A percentile compares a stretch with the other conserved stretches of the same genome.
Conservation (phyloP, 768 basidiomycete genomes). For the Trametes gibbosa region DNA sequence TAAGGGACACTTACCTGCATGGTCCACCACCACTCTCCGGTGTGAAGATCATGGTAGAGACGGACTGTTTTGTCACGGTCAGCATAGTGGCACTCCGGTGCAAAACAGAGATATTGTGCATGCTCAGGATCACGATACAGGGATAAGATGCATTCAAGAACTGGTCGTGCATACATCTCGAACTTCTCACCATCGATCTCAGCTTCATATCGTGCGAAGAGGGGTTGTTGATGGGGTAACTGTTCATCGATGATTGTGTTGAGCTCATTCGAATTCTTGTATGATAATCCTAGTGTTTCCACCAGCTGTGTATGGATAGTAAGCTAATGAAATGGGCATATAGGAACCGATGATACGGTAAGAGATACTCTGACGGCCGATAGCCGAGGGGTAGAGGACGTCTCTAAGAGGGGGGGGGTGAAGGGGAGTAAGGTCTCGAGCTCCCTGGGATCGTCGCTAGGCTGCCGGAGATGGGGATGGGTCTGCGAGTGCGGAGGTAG, state of each 20-base stretch:
- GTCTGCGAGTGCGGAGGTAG: no score
- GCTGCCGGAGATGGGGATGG: no score
- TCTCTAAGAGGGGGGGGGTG: no score
- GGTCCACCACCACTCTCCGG: constrained; percentile 53
- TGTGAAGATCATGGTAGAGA: no score
- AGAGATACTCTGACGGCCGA: no score
- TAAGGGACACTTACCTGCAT: constrained; percentile 35
- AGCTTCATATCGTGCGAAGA: constrained; percentile 27
- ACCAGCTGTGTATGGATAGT: neutral
- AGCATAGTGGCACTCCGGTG: constrained; percentile 37
- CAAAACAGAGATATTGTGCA: constrained; percentile 26
- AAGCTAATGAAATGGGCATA: neutral
- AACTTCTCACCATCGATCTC: constrained; percentile 28
- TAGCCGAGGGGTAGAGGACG: no score
- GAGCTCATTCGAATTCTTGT: constrained; percentile 27
- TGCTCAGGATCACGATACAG: constrained; percentile 36
- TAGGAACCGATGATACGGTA: constrained; percentile 32
- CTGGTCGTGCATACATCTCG: constrained; percentile 33
- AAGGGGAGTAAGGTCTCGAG: no score
- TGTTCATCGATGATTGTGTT: constrained; percentile 32
- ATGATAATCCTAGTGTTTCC: constrained; percentile 25
- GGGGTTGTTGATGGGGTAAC: constrained; percentile 22
- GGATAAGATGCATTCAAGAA: constrained; percentile 33
- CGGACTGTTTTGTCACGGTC: constrained; percentile 27
- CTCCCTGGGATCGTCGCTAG: no score